Evolutionary conservation across 176 grass and related monocot species (phyloP).

Genomic region (Triticum monococcum): DNA sequence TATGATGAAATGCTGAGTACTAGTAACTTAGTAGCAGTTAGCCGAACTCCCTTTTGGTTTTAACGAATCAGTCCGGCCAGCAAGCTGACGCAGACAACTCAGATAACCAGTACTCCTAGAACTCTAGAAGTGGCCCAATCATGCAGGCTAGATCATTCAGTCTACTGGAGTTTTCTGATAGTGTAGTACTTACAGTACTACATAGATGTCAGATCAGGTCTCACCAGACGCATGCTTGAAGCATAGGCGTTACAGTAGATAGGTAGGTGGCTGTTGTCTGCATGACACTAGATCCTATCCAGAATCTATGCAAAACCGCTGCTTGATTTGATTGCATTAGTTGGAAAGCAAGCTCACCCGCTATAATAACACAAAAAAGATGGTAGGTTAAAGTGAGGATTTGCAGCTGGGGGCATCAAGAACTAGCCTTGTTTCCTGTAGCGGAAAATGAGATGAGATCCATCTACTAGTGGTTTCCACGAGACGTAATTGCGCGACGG

Average conservation of each 20-base stretch:
- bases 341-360: neutral
- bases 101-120: neutral
- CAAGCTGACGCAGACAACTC: neutral
- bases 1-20: neutral
- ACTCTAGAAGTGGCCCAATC: slow-evolving; percentile 27
- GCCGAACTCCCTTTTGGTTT: neutral
- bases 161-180: neutral
- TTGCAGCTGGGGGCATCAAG: neutral
- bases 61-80: neutral
- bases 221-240: neutral
- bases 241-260: neutral
- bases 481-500: too few relatives aligned
- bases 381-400: neutral
- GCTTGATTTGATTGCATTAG: neutral
- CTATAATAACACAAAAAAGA: neutral
- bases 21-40: neutral
- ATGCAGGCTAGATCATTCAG: neutral
- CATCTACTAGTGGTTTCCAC: too few relatives aligned
- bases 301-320: slow-evolving; percentile 18
- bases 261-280: slow-evolving; percentile 1
- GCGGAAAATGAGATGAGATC: too few relatives aligned
- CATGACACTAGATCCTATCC: slow-evolving; percentile 25
- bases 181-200: neutral
- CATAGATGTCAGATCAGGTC: neutral
- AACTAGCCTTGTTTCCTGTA: too few relatives aligned